Base-by-base conservation (phyloP, 176 grass and related monocot species). In the Phoenix dactylifera region DNA sequence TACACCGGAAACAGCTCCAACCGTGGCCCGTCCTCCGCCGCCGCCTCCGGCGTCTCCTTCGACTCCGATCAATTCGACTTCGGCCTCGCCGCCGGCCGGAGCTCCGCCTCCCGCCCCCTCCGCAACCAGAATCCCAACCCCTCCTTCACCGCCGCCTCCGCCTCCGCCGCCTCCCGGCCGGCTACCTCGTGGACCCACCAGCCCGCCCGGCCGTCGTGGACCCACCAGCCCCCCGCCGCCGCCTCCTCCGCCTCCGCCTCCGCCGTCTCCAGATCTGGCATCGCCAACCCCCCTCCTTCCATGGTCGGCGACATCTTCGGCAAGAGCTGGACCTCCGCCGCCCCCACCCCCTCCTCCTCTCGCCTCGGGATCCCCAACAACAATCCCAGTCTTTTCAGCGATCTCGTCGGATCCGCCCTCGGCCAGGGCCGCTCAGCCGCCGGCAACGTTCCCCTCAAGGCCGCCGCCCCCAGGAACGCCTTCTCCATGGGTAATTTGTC, bases 261-360 rank as follows among this genome's bases (percentile, higher is more conserved):
- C 26, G 52, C 77, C 56, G n/a, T 58, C 16, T 16, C 54, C 16
- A 62, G 86, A 85, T 81, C 86, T 39, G 79, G 81, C 49, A 63
- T 55, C 53, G n/a, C 32, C 50, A 32, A 35, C 24, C 6, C 14
- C 19, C 59, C 84, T n/a, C 59, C 82, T 52, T 83, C 93, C 76
- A 98, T 98, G 93, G 93, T 89, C 49, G 93, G 93, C 18, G 93
- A 98, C 57, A 98, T 98, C 66, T 83, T 88, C 63, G 93, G 93
- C 54, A 76, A 79, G 80, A 92, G 66, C 70, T 98, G 93, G 93
- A 70, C 77, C 18, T 79, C 83, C 60, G 69, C 87, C 50, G 65
- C 81, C 16, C 72, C 89, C 15, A 19, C 77, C 1, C 4, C 58
- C 2, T 29, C 70, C 7, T 30, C 28, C 35, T 39, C 35, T 1